phyloP scores from a whole-genome alignment of 1,139 yeast species.

The Pichia sp. region DNA sequence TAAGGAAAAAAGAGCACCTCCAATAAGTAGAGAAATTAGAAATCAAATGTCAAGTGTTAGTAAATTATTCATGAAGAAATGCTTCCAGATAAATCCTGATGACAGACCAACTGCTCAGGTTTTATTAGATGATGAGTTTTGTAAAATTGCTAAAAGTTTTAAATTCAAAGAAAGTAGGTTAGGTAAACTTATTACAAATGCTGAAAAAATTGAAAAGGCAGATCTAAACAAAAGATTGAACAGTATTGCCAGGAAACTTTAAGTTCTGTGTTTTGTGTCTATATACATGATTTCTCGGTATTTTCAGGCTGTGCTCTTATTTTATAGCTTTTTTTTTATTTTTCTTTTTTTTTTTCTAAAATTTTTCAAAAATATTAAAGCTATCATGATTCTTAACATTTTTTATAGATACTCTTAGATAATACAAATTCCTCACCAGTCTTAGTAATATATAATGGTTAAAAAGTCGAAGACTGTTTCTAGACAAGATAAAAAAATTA shows the following conservation, averaged over 20 bases:
- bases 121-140: slow-evolving; percentile 58
- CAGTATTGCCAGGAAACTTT: slow-evolving; percentile 18
- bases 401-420: no score
- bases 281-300: neutral
- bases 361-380: no score
- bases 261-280: neutral
- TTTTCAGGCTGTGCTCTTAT: slow-evolving; percentile 1
- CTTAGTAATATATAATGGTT: slow-evolving; percentile 30
- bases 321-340: no score
- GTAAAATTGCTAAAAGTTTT: slow-evolving; percentile 43
- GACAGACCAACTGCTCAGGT: slow-evolving; percentile 80
- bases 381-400: no score
- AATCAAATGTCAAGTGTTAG: slow-evolving; percentile 60
- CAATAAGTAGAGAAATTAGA: slow-evolving; percentile 81
- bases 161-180: slow-evolving; percentile 59
- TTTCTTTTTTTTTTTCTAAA: neutral
- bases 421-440: neutral
- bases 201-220: slow-evolving; percentile 36
- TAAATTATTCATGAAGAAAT: slow-evolving; percentile 60
- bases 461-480: slow-evolving; percentile 33
- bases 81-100: slow-evolving; percentile 79
- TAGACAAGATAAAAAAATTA: slow-evolving; percentile 35
- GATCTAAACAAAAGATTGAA: slow-evolving; percentile 22
- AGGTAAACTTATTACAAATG: slow-evolving; percentile 47
- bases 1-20: slow-evolving; percentile 84